Evolutionary conservation across 306 rosid genomes (phyloP).

Genomic region (Cyclanthera cordifolia): DNA sequence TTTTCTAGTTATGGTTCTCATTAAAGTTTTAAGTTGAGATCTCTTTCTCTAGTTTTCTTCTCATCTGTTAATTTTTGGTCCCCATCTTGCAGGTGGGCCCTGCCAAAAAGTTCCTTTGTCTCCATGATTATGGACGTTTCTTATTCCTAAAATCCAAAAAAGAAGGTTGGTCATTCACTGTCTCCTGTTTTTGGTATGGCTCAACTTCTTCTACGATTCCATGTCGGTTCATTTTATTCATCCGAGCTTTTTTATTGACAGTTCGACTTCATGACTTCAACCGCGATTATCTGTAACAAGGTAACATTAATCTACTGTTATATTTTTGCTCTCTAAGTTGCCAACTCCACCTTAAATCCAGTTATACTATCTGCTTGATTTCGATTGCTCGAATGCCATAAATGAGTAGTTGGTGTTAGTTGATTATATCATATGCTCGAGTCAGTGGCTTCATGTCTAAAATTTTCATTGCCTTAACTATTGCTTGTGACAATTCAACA

Average conservation of each 20-base stretch:
- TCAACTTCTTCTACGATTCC: neutral
- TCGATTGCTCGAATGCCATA: neutral
- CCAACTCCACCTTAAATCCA: neutral
- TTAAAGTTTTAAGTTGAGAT: slow-evolving; percentile 37
- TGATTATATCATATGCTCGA: neutral
- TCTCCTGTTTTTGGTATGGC: slow-evolving; percentile 19
- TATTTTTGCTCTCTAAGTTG: neutral
- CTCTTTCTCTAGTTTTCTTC: slow-evolving; percentile 33
- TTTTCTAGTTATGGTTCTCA: slow-evolving; percentile 24
- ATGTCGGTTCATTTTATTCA: slow-evolving; percentile 4
- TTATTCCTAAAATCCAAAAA: slow-evolving; percentile 29
- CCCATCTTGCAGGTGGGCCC: slow-evolving; percentile 56
- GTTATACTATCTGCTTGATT: neutral
- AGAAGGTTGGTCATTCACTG: slow-evolving; percentile 39
- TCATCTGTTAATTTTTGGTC: slow-evolving; percentile 40
- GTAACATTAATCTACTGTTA: neutral
- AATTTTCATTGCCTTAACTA: neutral
- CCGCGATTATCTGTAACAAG: neutral
- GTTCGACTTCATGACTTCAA: neutral
- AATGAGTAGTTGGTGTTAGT: slow-evolving; percentile 6
- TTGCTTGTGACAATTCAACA: neutral
- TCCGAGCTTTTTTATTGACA: neutral
- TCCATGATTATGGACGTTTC: slow-evolving; percentile 39
- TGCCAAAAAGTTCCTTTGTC: slow-evolving; percentile 28
- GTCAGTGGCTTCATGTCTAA: neutral